Base-by-base conservation (phyloP, 2,329 filamentous ascomycete genomes). In the Fusarium denticulatum region DNA sequence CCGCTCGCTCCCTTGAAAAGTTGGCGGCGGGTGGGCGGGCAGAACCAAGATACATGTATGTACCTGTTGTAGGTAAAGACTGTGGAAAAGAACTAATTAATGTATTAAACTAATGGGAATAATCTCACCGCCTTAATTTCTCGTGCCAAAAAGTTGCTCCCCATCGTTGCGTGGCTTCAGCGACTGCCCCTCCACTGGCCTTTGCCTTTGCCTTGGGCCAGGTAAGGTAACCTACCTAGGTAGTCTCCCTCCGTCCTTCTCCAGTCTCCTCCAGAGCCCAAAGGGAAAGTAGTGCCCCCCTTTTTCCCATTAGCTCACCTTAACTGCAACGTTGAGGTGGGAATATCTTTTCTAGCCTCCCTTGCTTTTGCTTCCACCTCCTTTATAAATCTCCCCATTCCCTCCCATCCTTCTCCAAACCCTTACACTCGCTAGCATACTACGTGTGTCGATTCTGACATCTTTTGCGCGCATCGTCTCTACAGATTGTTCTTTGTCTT, bases 71-170 rank as follows among this genome's bases (percentile, higher is more conserved):
- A 32, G 22, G 28, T 24, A 24, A 34, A n/a, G n/a, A 34, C 30
- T 34, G n/a, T 24, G 39, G 18, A 34, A 53, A 36, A 28, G 50
- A 53, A 74, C 71, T 22, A 53, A 74, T 69, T 15, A 28, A 47
- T 13, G 45, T 47, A 46, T 18, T 46, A 20, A 22, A 47, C 45
- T 67, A 67, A 67, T 64, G 58, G 43, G 53, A 67, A 69, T 61
- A 61, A 37, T 57, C 76, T 78, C 77, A 79, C 77, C 77, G 77
- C 77, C 72, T 78, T 73, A 77, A 76, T 77, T 73, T 78, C 72
- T 76, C 49, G 34, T 64, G 62, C 37, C 55, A 57, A 57, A 47
- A 40, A 63, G 57, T 50, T 47, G 26, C 49, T 65, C 67, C 67
- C 70, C 71, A 74, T 74, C 64, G 67, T 57, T 74, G 72, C 67